Evolutionary conservation across 306 rosid genomes (phyloP).

Genomic region (Acmispon strigosus): DNA sequence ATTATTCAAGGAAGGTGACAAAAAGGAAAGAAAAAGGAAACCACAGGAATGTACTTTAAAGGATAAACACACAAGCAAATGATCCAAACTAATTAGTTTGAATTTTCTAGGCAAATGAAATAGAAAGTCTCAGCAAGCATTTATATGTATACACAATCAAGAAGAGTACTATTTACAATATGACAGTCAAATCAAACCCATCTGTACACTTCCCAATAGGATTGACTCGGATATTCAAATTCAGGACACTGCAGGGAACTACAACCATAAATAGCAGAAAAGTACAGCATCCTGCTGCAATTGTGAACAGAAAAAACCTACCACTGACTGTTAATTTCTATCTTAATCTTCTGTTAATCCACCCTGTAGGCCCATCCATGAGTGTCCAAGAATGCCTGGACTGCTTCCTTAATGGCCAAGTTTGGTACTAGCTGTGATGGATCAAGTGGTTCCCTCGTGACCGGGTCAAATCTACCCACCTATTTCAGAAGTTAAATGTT

Average conservation of each 20-base stretch:
- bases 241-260: background rate
- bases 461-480: constrained; percentile 89
- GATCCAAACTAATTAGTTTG: background rate
- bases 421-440: constrained; percentile 60
- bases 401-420: constrained; percentile 78
- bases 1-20: no score
- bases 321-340: background rate
- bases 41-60: background rate
- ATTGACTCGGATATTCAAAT: background rate
- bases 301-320: background rate
- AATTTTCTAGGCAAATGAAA: background rate
- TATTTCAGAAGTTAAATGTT: constrained; percentile 16
- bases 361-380: constrained; percentile 91
- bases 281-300: constrained; percentile 7
- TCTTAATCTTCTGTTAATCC: constrained; percentile 29
- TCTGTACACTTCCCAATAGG: constrained; percentile 21
- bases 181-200: background rate
- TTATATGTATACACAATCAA: background rate
- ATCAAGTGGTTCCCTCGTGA: constrained; percentile 62
- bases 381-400: constrained; percentile 55
- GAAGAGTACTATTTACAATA: constrained; percentile 14
- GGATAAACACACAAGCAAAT: background rate
- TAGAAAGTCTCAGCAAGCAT: background rate
- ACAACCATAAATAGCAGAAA: background rate
- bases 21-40: no score